These are phyloP conservation scores for Pseudocercospora crystallina DNA, from an alignment of 2,329 filamentous ascomycete genomes.

Conservation along the genomic window DNA sequence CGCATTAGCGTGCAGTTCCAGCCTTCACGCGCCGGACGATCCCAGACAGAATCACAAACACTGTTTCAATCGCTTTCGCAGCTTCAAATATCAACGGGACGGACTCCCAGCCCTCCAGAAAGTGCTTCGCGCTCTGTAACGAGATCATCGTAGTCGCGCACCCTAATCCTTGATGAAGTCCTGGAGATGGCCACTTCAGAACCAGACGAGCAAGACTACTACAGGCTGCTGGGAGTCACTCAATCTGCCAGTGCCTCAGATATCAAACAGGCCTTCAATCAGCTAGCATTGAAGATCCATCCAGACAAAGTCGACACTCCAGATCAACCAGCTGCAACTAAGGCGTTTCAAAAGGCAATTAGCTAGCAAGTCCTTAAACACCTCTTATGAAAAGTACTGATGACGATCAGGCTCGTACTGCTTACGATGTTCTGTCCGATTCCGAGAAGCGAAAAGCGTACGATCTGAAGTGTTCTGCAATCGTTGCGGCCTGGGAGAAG, in stretches of 20 bases:
- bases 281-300: conserved; percentile 6
- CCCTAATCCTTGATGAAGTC: too few species aligned
- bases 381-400: neutral
- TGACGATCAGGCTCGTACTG: neutral
- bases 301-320: conserved; percentile 3
- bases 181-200: neutral
- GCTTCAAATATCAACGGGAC: too few species aligned
- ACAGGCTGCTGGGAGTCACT: conserved; percentile 6
- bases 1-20: too few species aligned
- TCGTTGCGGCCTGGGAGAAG: conserved; percentile 9
- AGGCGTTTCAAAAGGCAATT: conserved; percentile 6
- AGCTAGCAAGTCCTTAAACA: neutral
- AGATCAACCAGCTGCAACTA: neutral
- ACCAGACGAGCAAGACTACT: conserved; percentile 9
- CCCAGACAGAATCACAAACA: too few species aligned
- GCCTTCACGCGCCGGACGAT: too few species aligned
- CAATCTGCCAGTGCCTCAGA: neutral
- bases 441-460: neutral
- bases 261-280: conserved; percentile 5
- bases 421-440: conserved; percentile 2
- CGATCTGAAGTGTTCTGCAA: neutral
- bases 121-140: too few species aligned
- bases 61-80: too few species aligned
- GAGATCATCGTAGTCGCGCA: too few species aligned
- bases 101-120: too few species aligned